Base-by-base conservation (phyloP, 2,329 filamentous ascomycete genomes). In the Xylariaceae sp. region DNA sequence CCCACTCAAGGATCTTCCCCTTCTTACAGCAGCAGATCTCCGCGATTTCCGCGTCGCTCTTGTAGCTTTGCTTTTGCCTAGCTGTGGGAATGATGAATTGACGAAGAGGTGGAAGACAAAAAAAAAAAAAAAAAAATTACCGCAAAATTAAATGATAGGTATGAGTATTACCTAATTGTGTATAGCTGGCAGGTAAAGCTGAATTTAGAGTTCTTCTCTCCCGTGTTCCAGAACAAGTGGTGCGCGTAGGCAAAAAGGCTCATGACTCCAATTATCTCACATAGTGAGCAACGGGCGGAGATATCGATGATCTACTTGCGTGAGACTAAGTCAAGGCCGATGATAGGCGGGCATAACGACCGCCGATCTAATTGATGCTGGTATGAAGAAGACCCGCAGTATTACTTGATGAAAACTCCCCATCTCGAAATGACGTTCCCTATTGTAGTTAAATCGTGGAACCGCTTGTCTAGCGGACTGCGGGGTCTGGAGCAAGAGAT, bases 321-420 rank as follows among this genome's bases (percentile, higher is more conserved):
- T n/a, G n/a, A n/a, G n/a, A n/a, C n/a, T n/a, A n/a, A n/a, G n/a
- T n/a, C n/a, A n/a, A 24, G 27, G 43, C 50, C 49, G 53, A 53
- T 26, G 39, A 40, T 27, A 33, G 40, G 29, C 26, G 40, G 11
- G 30, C 11, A 23, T 16, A 13, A 23, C 24, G 3, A 24, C 44
- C 29, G 45, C 50, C 50, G 50, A 46, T 54, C 50, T 33, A 15
- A 21, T 16, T 45, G 35, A 3, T 36, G 36, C 16, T 36, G 43
- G 33, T 26, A 53, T 42, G 29, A 20, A 4, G 16, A 27, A 6
- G 13, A 33, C 46, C 52, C 40, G 35, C 46, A 15, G 5, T 33
- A 32, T 58, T 55, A 58, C 55, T 21, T 52, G 43, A 58, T 55
- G 42, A 49, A 55, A 58, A 58, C 46, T 39, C 27, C 21, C 43